Percentiles rank a stretch among this genome's conserved stretches.
These are phyloP conservation scores for Strigomonas galati DNA, from an alignment of 208 protist species.

Conservation along the genomic window DNA sequence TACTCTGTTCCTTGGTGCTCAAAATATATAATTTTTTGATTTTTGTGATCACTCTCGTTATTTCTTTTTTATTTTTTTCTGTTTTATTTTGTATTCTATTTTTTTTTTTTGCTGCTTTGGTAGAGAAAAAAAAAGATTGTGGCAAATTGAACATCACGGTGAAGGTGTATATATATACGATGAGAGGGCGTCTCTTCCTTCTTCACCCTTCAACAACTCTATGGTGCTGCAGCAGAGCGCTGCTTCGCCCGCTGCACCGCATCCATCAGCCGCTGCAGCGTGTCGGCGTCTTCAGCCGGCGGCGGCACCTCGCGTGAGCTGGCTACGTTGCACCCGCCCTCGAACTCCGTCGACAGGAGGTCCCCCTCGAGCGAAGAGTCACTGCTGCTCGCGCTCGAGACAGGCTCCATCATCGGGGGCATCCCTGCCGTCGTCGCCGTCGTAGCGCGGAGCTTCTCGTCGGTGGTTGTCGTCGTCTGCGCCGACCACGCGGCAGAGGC, in stretches of 20 bases:
- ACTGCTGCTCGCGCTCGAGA: slow-evolving; percentile 8
- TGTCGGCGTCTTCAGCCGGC: slow-evolving; percentile 14
- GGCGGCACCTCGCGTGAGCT: not conserved
- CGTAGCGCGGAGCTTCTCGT: not conserved
- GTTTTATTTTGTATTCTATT: slow-evolving; percentile 5
- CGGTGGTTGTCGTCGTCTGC: not conserved
- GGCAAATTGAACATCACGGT: too few relatives aligned
- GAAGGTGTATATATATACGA: too few relatives aligned
- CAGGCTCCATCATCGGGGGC: not conserved
- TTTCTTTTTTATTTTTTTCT: slow-evolving; percentile 18
- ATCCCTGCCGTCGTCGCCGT: not conserved
- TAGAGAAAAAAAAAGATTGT: too few relatives aligned
- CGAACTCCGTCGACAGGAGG: slow-evolving; percentile 10
- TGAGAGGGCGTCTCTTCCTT: too few relatives aligned
- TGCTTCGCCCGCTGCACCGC: slow-evolving; percentile 29
- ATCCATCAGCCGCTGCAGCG: slow-evolving; percentile 32
- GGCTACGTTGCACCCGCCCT: not conserved
- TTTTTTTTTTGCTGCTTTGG: not conserved
- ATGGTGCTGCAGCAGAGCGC: slow-evolving; percentile 3
- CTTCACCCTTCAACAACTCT: not conserved
- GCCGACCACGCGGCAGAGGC: not conserved
- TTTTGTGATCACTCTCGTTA: slow-evolving; percentile 5
- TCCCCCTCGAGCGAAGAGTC: slow-evolving; percentile 4
- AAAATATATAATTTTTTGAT: slow-evolving; percentile 4
- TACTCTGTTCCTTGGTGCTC: too few relatives aligned